These are phyloP conservation scores for Leptographium flavum DNA, from an alignment of 2,329 filamentous ascomycete genomes.

Conservation along the genomic window DNA sequence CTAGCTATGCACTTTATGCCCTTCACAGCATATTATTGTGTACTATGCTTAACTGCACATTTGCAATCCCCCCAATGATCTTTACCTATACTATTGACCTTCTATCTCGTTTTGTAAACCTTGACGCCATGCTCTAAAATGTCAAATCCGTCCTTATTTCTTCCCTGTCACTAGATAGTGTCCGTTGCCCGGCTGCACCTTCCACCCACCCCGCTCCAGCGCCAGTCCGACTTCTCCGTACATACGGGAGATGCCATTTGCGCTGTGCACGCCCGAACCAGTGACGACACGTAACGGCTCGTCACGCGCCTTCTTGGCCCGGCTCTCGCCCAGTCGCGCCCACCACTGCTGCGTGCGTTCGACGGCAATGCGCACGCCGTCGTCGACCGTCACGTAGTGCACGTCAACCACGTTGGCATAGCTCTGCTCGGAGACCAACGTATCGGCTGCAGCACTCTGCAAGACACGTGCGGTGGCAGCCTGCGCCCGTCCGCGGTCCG, in stretches of 20 bases:
- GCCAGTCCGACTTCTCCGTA: conserved; percentile 68
- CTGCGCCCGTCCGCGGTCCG: conserved; percentile 53
- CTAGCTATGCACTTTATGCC: too few relatives aligned
- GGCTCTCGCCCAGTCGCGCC: conserved; percentile 52
- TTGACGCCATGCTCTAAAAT: too few relatives aligned
- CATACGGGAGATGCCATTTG: conserved; percentile 59
- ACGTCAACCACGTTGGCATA: conserved; percentile 60
- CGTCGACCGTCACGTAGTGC: conserved; percentile 68
- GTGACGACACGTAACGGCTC: conserved; percentile 62
- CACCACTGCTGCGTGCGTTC: conserved; percentile 62
- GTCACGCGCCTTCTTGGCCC: conserved; percentile 31
- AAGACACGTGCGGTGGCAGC: conserved; percentile 40
- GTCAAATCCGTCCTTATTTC: background rate
- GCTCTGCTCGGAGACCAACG: conserved; percentile 55
- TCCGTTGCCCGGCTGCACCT: conserved; percentile 56
- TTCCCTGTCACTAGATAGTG: conserved; percentile 55
- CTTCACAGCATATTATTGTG: too few relatives aligned
- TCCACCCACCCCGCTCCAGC: conserved; percentile 71
- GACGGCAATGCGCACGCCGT: conserved; percentile 66
- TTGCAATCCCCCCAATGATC: too few relatives aligned
- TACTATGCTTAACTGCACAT: too few relatives aligned
- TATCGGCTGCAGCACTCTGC: conserved; percentile 54
- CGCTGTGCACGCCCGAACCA: conserved; percentile 65
- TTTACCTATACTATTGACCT: too few relatives aligned
- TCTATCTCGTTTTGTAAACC: too few relatives aligned